phyloP scores from a whole-genome alignment of 805 yeast species.

The Yueomyces sinensis region DNA sequence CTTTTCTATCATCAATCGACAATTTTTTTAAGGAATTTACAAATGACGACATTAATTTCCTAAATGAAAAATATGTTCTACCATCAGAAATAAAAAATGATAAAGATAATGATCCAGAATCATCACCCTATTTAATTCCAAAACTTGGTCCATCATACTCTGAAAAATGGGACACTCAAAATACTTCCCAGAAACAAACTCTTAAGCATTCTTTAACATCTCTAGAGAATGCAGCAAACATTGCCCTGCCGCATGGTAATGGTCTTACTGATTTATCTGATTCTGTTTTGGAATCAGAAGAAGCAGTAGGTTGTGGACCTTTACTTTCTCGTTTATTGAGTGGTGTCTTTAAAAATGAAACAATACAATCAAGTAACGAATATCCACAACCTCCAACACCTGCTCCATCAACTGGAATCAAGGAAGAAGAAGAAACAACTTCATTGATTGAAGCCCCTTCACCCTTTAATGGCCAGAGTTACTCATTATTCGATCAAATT shows the following conservation, averaged over 20 bases:
- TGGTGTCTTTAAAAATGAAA: constrained; percentile 42
- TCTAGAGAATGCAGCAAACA: constrained; percentile 28
- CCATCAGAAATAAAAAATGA: constrained; percentile 31
- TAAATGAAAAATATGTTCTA: constrained; percentile 47
- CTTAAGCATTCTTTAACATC: neutral
- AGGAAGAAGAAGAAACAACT: constrained; percentile 5
- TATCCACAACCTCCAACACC: neutral
- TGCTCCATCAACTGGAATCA: constrained; percentile 2
- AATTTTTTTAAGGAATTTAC: constrained; percentile 64
- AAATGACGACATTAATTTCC: constrained; percentile 71
- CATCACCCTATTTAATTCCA: constrained; percentile 70
- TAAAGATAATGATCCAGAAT: constrained; percentile 45
- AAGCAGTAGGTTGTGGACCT: constrained; percentile 74
- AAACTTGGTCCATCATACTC: constrained; percentile 73
- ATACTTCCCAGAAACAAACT: neutral
- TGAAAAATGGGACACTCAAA: constrained; percentile 23
- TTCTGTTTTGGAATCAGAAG: constrained; percentile 53
- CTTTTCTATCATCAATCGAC: constrained; percentile 77
- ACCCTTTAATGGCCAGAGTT: constrained; percentile 7
- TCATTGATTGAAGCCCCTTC: constrained; percentile 4
- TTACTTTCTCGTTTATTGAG: constrained; percentile 70
- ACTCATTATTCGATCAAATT: constrained; percentile 8
- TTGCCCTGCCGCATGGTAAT: constrained; percentile 35
- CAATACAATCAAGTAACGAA: neutral
- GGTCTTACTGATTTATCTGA: constrained; percentile 40